Percentiles rank a stretch among this genome's conserved stretches.
phyloP scores from a whole-genome alignment of 2,329 filamentous ascomycete genomes.

The Fusarium phyllophilum region DNA sequence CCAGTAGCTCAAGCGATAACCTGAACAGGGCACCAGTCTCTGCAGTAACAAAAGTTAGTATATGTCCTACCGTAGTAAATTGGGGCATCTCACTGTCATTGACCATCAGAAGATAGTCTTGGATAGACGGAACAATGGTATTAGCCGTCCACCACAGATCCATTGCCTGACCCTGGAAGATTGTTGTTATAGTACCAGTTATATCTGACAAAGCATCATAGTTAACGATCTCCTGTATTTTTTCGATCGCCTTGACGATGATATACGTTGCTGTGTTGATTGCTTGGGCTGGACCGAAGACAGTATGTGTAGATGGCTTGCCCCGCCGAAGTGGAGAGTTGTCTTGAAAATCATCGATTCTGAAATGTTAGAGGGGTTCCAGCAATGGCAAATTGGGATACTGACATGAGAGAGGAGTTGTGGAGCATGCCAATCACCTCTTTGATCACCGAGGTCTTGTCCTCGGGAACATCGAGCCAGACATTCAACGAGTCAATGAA shows the following conservation, averaged over 20 bases:
- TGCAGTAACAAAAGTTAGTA: not conserved
- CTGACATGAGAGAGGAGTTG: conserved; percentile 5
- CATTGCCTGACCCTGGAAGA: conserved; percentile 1
- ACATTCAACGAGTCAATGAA: conserved; percentile 4
- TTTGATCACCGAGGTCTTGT: not conserved
- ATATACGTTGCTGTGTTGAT: conserved; percentile 4
- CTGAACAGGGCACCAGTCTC: conserved; percentile 8
- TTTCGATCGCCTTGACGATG: not conserved
- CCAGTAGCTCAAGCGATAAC: not conserved
- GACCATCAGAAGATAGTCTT: conserved; percentile 4
- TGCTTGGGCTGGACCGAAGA: conserved; percentile 5
- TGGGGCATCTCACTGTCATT: not conserved
- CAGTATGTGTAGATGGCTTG: conserved; percentile 3
- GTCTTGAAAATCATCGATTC: conserved; percentile 16
- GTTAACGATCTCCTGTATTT: not conserved
- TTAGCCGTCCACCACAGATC: conserved; percentile 4
- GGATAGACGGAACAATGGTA: not conserved
- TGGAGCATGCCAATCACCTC: not conserved
- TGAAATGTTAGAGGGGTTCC: rapidly evolving
- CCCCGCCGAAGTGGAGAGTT: conserved; percentile 1
- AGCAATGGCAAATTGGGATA: rapidly evolving
- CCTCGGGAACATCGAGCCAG: not conserved
- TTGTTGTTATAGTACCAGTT: not conserved
- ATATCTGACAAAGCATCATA: not conserved
- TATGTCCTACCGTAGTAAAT: too few relatives aligned